Conservation (phyloP, 169 alveolate species). For the Cryptosporidium ubiquitum region DNA sequence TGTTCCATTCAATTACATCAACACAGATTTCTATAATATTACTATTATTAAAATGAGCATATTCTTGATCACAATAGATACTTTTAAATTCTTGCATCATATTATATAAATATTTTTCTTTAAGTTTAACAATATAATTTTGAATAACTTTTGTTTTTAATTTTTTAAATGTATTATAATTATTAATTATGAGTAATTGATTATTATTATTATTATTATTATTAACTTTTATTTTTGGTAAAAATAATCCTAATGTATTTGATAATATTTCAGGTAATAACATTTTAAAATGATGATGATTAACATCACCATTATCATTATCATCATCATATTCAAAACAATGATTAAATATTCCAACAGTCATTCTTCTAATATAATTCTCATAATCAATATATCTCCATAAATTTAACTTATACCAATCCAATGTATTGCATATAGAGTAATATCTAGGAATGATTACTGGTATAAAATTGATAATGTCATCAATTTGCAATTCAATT, state of each 20-base stretch:
- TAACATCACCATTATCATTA: too few species aligned
- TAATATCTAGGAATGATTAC: conserved; percentile 59
- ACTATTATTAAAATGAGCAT: neutral
- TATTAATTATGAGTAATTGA: neutral
- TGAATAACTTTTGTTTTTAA: neutral
- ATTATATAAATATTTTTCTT: neutral
- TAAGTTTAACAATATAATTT: neutral
- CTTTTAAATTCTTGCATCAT: neutral
- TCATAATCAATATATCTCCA: conserved; percentile 40
- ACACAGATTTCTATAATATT: conserved; percentile 46
- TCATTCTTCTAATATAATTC: neutral
- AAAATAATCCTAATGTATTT: neutral
- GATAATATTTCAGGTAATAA: conserved; percentile 4
- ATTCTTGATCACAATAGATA: neutral
- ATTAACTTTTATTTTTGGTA: neutral
- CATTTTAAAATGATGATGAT: neutral
- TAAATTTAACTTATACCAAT: conserved; percentile 25
- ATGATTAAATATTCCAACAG: neutral
- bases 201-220: neutral
- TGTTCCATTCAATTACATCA: conserved; percentile 62
- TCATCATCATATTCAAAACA: too few species aligned
- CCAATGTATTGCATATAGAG: conserved; percentile 44
- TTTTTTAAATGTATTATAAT: conserved; percentile 1
- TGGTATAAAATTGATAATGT: conserved; percentile 9
- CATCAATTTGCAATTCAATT: conserved; percentile 12